Evolutionary conservation across 371 early-diverging fungal genomes (phyloP), one percentile per base, ranked within the genome.

Genomic region (Chytridiales sp.): DNA sequence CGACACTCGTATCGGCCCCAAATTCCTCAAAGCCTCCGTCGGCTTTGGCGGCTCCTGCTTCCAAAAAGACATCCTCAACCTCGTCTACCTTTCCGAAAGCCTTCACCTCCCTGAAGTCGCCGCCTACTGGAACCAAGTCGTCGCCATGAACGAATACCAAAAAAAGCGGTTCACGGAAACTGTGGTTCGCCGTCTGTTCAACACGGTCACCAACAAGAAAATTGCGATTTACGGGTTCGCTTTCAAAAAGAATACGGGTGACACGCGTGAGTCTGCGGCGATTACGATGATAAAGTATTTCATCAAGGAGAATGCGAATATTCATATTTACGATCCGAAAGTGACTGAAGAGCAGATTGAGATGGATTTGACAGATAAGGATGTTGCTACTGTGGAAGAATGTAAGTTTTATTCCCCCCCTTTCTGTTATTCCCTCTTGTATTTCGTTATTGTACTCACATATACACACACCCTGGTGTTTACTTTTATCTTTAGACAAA

Each of bases 41-140:
- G 97, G 83, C 41, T 96, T 96, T 72, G 97, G 97, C 69, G 97
- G 97, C 39, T 86, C 87, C 38, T 96, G 97, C 77, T 94, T 96
- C 84, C 93, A 93, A 73, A 96, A 96, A 77, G 97, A 96, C 75
- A 89, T 96, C 47, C 79, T 90, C 54, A 92, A 93, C 81, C 77
- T 96, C 67, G 90, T 93, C 46, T 96, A 91, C 74, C 78, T 96
- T 47, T 82, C 87, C 36, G 82, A 85, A 62, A 86, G 86, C 65
- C 82, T 94, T 34, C 86, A 88, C 70, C 77, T 96, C 57, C 88
- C 88, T 43, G 93, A 94, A 74, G 94, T 94, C 32, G 95, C 93
- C 44, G 90, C 84, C 38, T 96, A 96, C 85, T 96, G 95, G 97
- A 75, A 85, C 52, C 90, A 92, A 66, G 93, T 96, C 9, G 88